Percentiles rank a stretch among this genome's conserved stretches.
phyloP scores from a whole-genome alignment of 768 basidiomycete genomes.

The Asterophora parasitica region DNA sequence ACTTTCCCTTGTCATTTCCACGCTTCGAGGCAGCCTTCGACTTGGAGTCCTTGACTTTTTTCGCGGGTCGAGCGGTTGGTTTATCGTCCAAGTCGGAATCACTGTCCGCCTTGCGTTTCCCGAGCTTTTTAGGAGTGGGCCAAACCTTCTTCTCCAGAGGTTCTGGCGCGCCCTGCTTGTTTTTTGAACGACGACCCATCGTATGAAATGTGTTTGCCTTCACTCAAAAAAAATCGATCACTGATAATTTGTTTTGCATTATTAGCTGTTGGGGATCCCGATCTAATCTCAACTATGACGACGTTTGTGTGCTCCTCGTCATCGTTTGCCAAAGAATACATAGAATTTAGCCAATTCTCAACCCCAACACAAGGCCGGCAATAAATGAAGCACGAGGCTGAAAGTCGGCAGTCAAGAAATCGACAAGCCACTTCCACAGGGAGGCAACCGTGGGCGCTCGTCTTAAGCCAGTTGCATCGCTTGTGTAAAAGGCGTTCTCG shows the following conservation, averaged over 20 bases:
- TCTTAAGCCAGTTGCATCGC: constrained; percentile 46
- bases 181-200: constrained; percentile 85
- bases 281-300: not conserved
- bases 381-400: constrained; percentile 87
- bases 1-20: constrained; percentile 22
- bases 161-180: constrained; percentile 73
- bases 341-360: constrained; percentile 67
- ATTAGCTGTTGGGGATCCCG: constrained; percentile 13
- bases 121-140: constrained; percentile 52
- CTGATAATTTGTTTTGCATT: constrained; percentile 18
- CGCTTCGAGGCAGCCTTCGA: constrained; percentile 16
- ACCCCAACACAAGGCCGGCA: constrained; percentile 75
- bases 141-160: constrained; percentile 42
- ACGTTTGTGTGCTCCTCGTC: too few relatives aligned
- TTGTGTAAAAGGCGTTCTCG: constrained; percentile 68
- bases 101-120: constrained; percentile 66
- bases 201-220: constrained; percentile 3
- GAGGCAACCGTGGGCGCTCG: constrained; percentile 61
- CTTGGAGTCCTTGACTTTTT: constrained; percentile 41
- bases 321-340: too few relatives aligned
- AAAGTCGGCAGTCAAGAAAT: constrained; percentile 91
- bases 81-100: constrained; percentile 31
- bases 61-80: constrained; percentile 31
- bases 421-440: constrained; percentile 61
- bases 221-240: constrained; percentile 20